phyloP scores from a whole-genome alignment of 768 basidiomycete genomes.

The Punctularia strigosozonata region DNA sequence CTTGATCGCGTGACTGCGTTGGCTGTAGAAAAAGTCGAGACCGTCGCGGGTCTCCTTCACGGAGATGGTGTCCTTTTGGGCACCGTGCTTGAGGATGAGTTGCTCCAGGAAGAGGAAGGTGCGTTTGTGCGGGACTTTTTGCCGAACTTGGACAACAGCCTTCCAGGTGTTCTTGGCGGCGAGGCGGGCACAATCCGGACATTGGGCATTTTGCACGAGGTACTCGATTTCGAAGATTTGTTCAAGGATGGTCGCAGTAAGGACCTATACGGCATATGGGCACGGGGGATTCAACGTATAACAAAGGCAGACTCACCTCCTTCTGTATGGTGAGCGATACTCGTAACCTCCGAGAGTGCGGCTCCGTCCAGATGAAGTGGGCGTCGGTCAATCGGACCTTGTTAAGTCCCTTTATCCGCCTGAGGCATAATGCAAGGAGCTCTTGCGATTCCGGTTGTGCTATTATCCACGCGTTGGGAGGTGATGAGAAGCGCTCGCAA shows the following conservation, averaged over 20 bases:
- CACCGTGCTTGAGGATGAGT: conserved; percentile 90
- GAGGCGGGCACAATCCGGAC: conserved; percentile 84
- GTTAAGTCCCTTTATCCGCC: conserved; percentile 86
- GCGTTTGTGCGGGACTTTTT: conserved; percentile 96
- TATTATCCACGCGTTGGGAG: conserved; percentile 77
- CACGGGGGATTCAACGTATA: not conserved
- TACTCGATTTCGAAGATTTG: conserved; percentile 97
- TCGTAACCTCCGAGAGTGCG: conserved; percentile 86
- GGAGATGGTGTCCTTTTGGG: conserved; percentile 91
- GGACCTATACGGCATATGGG: conserved; percentile 37
- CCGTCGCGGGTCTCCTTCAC: conserved; percentile 92
- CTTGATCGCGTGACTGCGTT: conserved; percentile 84
- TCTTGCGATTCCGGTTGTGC: conserved; percentile 88
- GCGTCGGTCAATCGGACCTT: conserved; percentile 97
- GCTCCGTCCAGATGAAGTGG: conserved; percentile 99
- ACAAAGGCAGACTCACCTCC: conserved; percentile 46
- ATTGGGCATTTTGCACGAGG: conserved; percentile 90
- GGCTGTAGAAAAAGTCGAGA: conserved; percentile 93
- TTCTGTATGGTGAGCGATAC: conserved; percentile 97
- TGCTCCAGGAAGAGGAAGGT: conserved; percentile 98
- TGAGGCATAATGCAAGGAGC: conserved; percentile 86
- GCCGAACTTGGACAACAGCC: conserved; percentile 94
- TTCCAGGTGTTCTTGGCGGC: conserved; percentile 99
- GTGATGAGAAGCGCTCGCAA: conserved; percentile 91
- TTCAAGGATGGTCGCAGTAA: conserved; percentile 90